Base-by-base conservation (phyloP, 148 eudicot genomes). In the Camellia granthamiana region DNA sequence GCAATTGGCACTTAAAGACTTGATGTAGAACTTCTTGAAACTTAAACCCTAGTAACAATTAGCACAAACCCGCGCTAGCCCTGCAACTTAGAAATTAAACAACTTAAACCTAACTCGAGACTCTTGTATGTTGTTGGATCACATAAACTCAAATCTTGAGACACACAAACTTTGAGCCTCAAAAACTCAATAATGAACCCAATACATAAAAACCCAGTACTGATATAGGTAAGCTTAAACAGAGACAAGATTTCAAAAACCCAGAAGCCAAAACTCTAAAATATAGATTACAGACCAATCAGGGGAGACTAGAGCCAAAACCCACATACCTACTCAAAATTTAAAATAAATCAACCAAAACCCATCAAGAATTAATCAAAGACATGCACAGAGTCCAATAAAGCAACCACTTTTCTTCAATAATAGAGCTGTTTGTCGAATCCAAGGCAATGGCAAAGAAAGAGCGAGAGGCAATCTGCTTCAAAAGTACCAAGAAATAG, bases 361-460 rank as follows among this genome's bases (percentile, higher is more conserved):
- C 66, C 66, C 74, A 69, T 42, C 23, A 68, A 41, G 21, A 52
- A 44, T 66, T 56, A 54, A 67, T 77, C 23, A 78, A 56, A 78
- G 10, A 8, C 38, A 18, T 2, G 58, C 66, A 58, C 65, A 30
- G 51, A 46, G 41, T 13, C 62, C 77, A 52, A 70, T 21, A 72
- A 79, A 71, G 76, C 1, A 15, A 9, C 23, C 1, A 72, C 59
- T 47, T 79, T 79, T 61, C 23, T 44, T 71, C 74, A 78, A 78
- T 38, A 55, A 72, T 54, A 55, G 61, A 61, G 49, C 60, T 19
- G 43, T 46, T 62, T 59, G 68, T 61, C 15, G 74, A 68, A 78
- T 41, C 64, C 74, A 78, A 41, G 74, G 44, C 30, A 52, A 16
- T 19, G 46, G 66, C 5, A 66, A 47, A 47, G 58, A 72, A 18